Conservation (phyloP, 2,329 filamentous ascomycete species). For the Sclerotinia sclerotiorum region DNA sequence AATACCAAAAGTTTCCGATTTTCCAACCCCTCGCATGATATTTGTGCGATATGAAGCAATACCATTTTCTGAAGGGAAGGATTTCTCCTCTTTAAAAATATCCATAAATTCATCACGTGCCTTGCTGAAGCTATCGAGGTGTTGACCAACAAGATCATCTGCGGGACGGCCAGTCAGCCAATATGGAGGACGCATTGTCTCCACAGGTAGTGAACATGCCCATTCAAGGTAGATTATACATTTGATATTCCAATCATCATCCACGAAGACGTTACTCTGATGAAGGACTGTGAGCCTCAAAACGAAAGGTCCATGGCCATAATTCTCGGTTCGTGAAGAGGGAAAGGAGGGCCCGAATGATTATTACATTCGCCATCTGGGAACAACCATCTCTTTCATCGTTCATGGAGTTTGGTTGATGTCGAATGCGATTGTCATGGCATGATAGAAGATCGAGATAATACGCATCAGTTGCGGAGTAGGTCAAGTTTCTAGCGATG, state of each 20-base stretch:
- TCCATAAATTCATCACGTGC: constrained; percentile 31
- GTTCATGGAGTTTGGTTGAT: constrained; percentile 41
- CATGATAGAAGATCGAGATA: constrained; percentile 40
- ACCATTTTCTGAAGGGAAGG: constrained; percentile 21
- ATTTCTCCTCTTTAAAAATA: constrained; percentile 32
- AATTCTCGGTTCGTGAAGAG: constrained; percentile 31
- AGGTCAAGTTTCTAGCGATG: constrained; percentile 40
- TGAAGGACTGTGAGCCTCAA: constrained; percentile 44
- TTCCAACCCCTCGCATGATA: constrained; percentile 33
- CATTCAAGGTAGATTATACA: constrained; percentile 42
- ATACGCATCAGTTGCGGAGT: constrained; percentile 38
- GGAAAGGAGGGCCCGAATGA: constrained; percentile 37
- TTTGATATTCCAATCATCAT: constrained; percentile 41
- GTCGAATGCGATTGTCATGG: constrained; percentile 41
- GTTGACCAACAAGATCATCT: constrained; percentile 28
- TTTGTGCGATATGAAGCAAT: constrained; percentile 26
- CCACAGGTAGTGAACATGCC: constrained; percentile 37
- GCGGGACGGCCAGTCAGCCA: constrained; percentile 37
- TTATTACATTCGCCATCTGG: constrained; percentile 39
- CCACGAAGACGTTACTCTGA: constrained; percentile 44
- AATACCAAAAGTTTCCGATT: constrained; percentile 36
- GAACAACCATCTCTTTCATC: constrained; percentile 37
- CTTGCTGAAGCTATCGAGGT: constrained; percentile 26
- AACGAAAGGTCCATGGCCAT: constrained; percentile 41
- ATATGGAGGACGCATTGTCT: constrained; percentile 38